Conservation (phyloP, 1,284 basidiomycete genomes). For the Sanghuangporus sanghuang region DNA sequence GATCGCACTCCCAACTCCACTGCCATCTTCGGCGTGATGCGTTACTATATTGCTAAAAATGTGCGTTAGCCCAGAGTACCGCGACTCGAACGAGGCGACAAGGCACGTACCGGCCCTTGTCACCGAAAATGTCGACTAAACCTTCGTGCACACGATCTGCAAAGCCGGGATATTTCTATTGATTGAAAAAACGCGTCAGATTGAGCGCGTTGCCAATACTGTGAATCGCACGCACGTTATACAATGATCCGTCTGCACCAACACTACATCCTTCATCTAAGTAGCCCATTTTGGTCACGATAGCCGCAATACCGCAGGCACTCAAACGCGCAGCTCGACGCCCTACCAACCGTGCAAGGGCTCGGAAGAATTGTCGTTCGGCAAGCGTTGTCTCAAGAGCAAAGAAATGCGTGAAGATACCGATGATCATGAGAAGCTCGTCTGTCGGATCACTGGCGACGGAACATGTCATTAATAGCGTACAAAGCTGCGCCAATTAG, state of each 20-base stretch:
- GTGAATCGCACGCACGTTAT: slow-evolving; percentile 60
- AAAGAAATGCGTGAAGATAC: slow-evolving; percentile 95
- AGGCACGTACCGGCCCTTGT: slow-evolving; percentile 73
- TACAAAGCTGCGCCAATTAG: not conserved
- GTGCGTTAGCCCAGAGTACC: not conserved
- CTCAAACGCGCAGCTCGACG: slow-evolving; percentile 83
- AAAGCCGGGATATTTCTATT: slow-evolving; percentile 92
- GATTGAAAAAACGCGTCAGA: not conserved
- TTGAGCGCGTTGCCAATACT: not conserved
- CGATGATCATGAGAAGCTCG: slow-evolving; percentile 92
- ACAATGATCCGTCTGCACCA: slow-evolving; percentile 89
- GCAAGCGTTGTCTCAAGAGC: slow-evolving; percentile 90
- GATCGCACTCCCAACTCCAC: slow-evolving; percentile 93
- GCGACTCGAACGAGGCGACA: not conserved
- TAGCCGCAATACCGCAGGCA: slow-evolving; percentile 91
- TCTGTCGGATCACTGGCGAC: slow-evolving; percentile 87
- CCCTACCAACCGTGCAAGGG: slow-evolving; percentile 87
- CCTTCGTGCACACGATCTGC: slow-evolving; percentile 87
- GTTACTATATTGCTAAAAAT: slow-evolving; percentile 72
- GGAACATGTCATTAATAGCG: not conserved
- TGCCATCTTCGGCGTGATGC: slow-evolving; percentile 91
- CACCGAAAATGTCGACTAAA: slow-evolving; percentile 87
- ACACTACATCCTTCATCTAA: slow-evolving; percentile 86
- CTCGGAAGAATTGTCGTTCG: slow-evolving; percentile 93
- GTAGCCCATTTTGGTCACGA: slow-evolving; percentile 89